Percentiles rank a stretch among this genome's conserved stretches.
Conservation (phyloP, 108 stramenopile genomes). For the Hondaea fermentalgiana region DNA sequence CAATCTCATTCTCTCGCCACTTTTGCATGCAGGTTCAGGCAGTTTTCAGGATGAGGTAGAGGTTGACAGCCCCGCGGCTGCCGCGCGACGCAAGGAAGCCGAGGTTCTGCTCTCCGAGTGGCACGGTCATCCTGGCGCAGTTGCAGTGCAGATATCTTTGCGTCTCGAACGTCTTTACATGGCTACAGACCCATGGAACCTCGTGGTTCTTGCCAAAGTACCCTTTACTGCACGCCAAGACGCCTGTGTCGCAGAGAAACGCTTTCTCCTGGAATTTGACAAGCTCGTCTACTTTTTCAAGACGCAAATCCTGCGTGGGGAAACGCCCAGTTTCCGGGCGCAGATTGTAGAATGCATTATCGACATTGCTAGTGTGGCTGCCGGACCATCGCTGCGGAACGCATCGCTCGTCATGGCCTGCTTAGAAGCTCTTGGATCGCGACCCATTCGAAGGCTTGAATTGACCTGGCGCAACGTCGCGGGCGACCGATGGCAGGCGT, state of each 20-base stretch:
- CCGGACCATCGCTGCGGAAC: neutral
- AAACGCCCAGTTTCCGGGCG: neutral
- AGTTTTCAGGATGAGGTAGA: neutral
- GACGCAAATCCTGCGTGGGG: neutral
- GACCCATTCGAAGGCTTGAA: neutral
- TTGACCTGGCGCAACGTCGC: neutral
- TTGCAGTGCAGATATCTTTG: neutral
- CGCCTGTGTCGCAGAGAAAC: neutral
- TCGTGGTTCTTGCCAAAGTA: neutral
- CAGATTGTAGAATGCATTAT: constrained; percentile 5
- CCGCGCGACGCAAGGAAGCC: neutral
- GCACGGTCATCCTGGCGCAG: neutral
- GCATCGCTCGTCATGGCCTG: neutral
- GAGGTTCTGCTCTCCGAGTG: neutral
- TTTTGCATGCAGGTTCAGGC: neutral
- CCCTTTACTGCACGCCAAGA: too few species aligned
- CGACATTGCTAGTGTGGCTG: neutral
- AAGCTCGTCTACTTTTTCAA: constrained; percentile 15
- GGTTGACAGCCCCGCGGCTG: neutral
- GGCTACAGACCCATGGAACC: neutral
- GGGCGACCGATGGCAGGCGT: neutral
- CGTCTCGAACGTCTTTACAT: neutral
- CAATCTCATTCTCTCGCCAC: neutral
- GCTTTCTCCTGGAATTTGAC: neutral
- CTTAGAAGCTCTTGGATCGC: neutral